These are phyloP conservation scores for Chaetothyriales sp. DNA, from an alignment of 2,329 filamentous ascomycete genomes.

Conservation along the genomic window DNA sequence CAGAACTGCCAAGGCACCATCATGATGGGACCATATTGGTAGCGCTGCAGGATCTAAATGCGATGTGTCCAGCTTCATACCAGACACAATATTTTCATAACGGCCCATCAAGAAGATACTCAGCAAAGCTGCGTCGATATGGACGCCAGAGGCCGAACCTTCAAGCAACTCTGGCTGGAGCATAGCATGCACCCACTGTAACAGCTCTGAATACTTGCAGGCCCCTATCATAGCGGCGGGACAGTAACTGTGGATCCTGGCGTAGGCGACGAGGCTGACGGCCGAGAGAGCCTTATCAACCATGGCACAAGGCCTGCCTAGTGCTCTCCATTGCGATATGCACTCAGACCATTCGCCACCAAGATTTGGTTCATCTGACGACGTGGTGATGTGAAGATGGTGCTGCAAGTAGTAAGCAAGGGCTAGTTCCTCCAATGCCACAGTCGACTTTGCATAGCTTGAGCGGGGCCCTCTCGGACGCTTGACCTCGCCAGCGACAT, in stretches of 20 bases:
- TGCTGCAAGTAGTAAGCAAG: conserved; percentile 19
- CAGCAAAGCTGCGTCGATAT: conserved; percentile 16
- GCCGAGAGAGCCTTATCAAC: conserved; percentile 21
- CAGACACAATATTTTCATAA: conserved; percentile 13
- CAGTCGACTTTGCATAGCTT: conserved; percentile 6
- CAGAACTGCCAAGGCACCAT: conserved; percentile 21
- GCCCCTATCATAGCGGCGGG: conserved; percentile 19
- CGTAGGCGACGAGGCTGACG: conserved; percentile 21
- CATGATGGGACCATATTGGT: conserved; percentile 26
- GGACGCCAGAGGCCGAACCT: not conserved
- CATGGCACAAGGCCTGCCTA: conserved; percentile 8
- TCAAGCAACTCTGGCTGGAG: not conserved
- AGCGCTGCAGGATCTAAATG: not conserved
- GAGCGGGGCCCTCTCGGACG: conserved; percentile 24
- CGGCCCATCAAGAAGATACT: conserved; percentile 17
- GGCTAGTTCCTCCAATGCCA: conserved; percentile 19
- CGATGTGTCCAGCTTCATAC: not conserved
- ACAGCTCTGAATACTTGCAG: conserved; percentile 14
- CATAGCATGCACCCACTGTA: conserved; percentile 10
- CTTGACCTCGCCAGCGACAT: conserved; percentile 21
- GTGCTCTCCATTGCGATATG: conserved; percentile 6
- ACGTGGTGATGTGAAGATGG: conserved; percentile 13
- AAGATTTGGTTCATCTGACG: conserved; percentile 7
- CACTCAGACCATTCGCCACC: conserved; percentile 8
- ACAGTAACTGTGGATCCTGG: conserved; percentile 15